phyloP scores from a whole-genome alignment of 306 rosid genomes.

The Dryas drummondii region DNA sequence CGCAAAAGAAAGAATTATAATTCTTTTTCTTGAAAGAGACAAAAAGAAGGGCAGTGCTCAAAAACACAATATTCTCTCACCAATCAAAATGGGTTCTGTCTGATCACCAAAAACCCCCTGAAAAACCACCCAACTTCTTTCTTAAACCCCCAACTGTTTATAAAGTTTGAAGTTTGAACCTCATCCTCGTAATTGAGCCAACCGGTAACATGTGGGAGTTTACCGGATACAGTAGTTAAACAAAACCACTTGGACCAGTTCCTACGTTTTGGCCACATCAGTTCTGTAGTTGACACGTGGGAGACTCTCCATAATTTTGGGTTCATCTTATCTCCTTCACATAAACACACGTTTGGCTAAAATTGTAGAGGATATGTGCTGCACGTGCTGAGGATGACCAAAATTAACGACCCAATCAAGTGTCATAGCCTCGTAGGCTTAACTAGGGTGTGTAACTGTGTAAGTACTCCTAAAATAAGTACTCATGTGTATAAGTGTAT shows the following conservation, averaged over 20 bases:
- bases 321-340: constrained; percentile 51
- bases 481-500: no score
- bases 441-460: background rate
- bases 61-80: constrained; percentile 31
- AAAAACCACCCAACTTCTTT: constrained; percentile 44
- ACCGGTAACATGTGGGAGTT: constrained; percentile 29
- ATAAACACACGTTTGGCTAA: constrained; percentile 10
- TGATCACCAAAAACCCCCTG: constrained; percentile 51
- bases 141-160: constrained; percentile 59
- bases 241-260: constrained; percentile 51
- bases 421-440: background rate
- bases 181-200: constrained; percentile 28
- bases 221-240: constrained; percentile 43
- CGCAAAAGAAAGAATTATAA: background rate
- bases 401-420: background rate
- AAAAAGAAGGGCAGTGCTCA: background rate
- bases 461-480: no score
- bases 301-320: constrained; percentile 43
- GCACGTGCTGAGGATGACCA: background rate
- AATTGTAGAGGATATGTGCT: background rate
- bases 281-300: constrained; percentile 53
- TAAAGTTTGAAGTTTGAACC: constrained; percentile 40
- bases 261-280: constrained; percentile 35
- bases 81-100: constrained; percentile 43
- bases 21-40: background rate